A percentile compares a stretch with the other conserved stretches of the same genome.
Evolutionary conservation across 164 flowering plant species (phyloP).

Genomic region (Tetracentron sinense): DNA sequence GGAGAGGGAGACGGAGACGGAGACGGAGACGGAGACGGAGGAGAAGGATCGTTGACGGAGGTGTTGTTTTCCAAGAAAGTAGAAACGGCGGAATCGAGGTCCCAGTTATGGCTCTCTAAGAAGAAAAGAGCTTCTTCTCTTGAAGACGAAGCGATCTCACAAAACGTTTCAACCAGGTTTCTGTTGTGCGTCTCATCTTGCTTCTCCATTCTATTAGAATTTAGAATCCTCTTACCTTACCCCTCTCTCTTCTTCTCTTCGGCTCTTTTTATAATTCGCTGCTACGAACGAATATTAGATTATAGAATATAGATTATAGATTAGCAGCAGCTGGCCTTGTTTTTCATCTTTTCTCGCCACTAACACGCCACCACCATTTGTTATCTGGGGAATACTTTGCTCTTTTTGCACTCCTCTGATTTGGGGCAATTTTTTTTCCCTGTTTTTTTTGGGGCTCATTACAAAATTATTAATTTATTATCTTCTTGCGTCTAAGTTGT

Average conservation of each 20-base stretch:
- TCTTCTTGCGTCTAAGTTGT: too few relatives aligned
- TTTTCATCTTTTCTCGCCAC: too few relatives aligned
- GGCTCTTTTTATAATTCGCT: too few relatives aligned
- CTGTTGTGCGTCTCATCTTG: background rate
- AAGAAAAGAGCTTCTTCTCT: constrained; percentile 25
- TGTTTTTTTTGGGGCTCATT: too few relatives aligned
- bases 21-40: background rate
- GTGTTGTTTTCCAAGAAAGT: constrained; percentile 20
- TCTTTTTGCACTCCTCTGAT: too few relatives aligned
- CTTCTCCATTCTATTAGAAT: background rate
- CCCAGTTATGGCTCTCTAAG: constrained; percentile 21
- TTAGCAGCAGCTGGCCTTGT: too few relatives aligned
- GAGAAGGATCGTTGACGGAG: background rate
- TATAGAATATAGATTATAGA: too few relatives aligned
- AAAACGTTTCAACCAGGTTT: constrained; percentile 14
- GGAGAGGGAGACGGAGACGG: constrained; percentile 1
- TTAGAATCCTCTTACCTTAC: background rate
- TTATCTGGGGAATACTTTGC: too few relatives aligned
- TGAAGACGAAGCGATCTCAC: constrained; percentile 19
- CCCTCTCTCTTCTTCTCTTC: background rate
- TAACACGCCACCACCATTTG: too few relatives aligned
- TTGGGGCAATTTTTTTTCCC: too few relatives aligned
- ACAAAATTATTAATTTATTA: too few relatives aligned
- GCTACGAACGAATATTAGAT: too few relatives aligned
- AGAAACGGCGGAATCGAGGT: constrained; percentile 21